Evolutionary conservation across 2,329 filamentous ascomycete genomes (phyloP), one percentile per base, ranked within the genome.

Genomic region (Akanthomyces dipterigenus): DNA sequence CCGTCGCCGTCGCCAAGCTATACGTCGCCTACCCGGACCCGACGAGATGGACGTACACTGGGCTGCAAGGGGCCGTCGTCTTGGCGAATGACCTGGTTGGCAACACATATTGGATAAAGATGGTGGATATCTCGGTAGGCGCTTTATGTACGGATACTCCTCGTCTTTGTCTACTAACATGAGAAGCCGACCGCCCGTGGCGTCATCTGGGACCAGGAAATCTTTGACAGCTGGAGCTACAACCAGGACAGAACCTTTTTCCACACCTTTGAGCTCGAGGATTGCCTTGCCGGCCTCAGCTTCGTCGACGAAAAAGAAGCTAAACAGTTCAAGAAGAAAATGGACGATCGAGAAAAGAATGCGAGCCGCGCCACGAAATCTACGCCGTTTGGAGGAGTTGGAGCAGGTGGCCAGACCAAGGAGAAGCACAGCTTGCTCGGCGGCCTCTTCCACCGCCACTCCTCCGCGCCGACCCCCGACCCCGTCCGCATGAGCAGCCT

Each of bases 231-330:
- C 55, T 98, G 96, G 82, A 81, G 82, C 65, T 99, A 98, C 80
- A 96, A 97, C 76, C 93, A 97, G 72, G 95, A 99, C 73, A 88
- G 95, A 64, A 93, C 91, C 63, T 99, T 97, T 77, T 99, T 99
- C 77, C 93, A 98, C 76, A 92, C 91, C 6, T 99, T 99, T 72
- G 95, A 99, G 77, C 83, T 96, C 61, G 93, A 98, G 75, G 87
- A 96, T 65, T 98, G 92, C 70, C 78, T 96, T 63, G 95, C 92
- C 6, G 95, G 88, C 0, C 78, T 99, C 63, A 96, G 91, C 26
- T 99, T 99, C 70, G 87, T 89, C 64, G 95, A 98, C 74, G 95
- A 98, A 79, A 98, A 97, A 76, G 95, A 99, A 78, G 95, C 95
- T 38, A 96, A 91, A 77, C 90, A 91, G 63, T 98, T 99, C 78